Evolutionary conservation across 768 basidiomycete species (phyloP).

Genomic region (Hypholoma fasciculare): DNA sequence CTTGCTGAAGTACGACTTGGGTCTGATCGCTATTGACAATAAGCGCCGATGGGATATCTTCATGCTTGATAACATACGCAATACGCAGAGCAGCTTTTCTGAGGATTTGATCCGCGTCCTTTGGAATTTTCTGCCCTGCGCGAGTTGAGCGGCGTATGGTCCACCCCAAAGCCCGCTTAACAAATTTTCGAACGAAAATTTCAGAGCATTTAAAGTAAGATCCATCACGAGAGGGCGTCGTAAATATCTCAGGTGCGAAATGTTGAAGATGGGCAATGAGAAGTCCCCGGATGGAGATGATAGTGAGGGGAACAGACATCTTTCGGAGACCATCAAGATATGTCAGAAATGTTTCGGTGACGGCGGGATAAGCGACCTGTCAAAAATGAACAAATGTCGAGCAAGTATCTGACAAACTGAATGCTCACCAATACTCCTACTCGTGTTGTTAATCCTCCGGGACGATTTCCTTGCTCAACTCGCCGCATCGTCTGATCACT

Average conservation of each 20-base stretch:
- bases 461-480: constrained; percentile 9
- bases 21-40: constrained; percentile 38
- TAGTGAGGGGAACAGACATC: not conserved
- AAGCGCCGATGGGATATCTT: constrained; percentile 24
- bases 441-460: constrained; percentile 12
- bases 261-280: constrained; percentile 9
- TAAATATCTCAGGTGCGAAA: constrained; percentile 8
- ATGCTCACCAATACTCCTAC: not conserved
- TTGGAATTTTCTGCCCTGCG: constrained; percentile 36
- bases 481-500: constrained; percentile 9
- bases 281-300: constrained; percentile 7
- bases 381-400: not conserved
- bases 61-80: constrained; percentile 23
- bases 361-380: not conserved
- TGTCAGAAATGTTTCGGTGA: not conserved
- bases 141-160: constrained; percentile 24
- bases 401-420: no score
- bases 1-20: constrained; percentile 25
- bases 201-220: constrained; percentile 1
- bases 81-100: constrained; percentile 18
- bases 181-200: not conserved
- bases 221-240: constrained; percentile 11
- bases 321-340: not conserved
- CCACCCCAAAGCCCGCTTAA: constrained; percentile 14
- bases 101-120: constrained; percentile 21